Percentiles rank a stretch among this genome's conserved stretches.
phyloP scores from a whole-genome alignment of 2,329 filamentous ascomycete genomes.

The Pestalotiopsis sp. region DNA sequence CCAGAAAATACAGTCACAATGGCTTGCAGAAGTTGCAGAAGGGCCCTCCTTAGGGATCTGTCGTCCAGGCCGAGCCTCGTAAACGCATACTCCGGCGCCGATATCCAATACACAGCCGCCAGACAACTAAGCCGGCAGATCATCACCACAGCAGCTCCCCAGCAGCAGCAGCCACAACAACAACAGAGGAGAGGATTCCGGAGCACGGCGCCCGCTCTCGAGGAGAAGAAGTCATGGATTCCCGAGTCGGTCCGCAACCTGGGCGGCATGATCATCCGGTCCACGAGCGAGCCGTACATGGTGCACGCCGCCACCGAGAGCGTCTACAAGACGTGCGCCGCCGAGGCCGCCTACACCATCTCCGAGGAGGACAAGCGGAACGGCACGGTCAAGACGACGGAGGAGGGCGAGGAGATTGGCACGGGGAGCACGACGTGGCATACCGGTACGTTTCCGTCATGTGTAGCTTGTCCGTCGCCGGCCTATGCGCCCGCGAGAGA shows the following conservation, averaged over 20 bases:
- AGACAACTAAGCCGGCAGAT: conserved; percentile 27
- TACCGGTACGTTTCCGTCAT: conserved; percentile 57
- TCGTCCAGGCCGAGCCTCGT: background rate
- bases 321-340: conserved; percentile 75
- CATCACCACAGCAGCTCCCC: conserved; percentile 17
- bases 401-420: conserved; percentile 82
- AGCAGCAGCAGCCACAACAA: conserved; percentile 17
- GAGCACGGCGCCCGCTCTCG: conserved; percentile 33
- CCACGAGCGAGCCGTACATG: conserved; percentile 59
- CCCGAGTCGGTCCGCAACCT: conserved; percentile 30
- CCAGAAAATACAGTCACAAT: background rate
- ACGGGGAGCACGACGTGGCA: conserved; percentile 80
- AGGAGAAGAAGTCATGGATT: conserved; percentile 23
- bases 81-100: background rate
- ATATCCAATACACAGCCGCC: background rate
- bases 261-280: conserved; percentile 25
- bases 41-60: background rate
- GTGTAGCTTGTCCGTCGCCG: no score
- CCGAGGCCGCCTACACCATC: conserved; percentile 76
- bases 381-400: conserved; percentile 69
- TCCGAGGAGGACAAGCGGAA: conserved; percentile 68
- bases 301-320: conserved; percentile 79
- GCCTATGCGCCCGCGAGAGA: background rate
- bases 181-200: conserved; percentile 38
- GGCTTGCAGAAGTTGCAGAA: conserved; percentile 8